Base-by-base conservation (phyloP, 2,329 filamentous ascomycete species). In the Pseudocercospora eumusae region DNA sequence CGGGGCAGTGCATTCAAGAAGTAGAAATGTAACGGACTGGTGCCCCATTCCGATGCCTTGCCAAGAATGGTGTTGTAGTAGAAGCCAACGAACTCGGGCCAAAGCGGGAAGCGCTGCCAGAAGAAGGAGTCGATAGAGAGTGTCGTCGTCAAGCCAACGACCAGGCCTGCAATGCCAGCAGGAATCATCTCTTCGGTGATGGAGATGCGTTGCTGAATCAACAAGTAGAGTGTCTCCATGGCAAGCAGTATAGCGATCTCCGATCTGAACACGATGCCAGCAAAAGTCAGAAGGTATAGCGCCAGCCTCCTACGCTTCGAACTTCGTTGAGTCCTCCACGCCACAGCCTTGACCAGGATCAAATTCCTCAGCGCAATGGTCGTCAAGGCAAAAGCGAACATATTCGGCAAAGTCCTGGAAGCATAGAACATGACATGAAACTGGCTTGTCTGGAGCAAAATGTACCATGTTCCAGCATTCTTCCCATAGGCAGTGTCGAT, bases 341-440 rank as follows among this genome's bases (percentile, higher is more conserved):
- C 72, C 23, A 75, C 68, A 13, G 75, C 69, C 40, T 78, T 75
- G 40, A 80, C 79, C 15, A 83, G 79, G 2, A 87, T 77, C 49
- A 85, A 72, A 61, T 76, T 79, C 42, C 80, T 75, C 52, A 86
- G 79, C 6, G 90, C 88, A 49, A 90, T 73, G 0, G 88, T 92
- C 60, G 88, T 89, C 62, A 97, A 79, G 9, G 87, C 86, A 79
- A 98, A 95, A 20, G 95, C 93, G 77, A 97, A 96, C 89, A 96
- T 96, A 75, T 99, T 99, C 1, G 95, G 95, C 67, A 99, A 79
- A 2, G 92, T 95, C 64, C 95, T 84, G 15, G 92, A 95, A 13
- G 93, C 89, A 79, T 99, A 99, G 77, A 92, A 99, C 64, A 95
- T 83, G 64, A 96, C 79, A 77, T 99, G 95, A 73, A 99, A 99